These are phyloP conservation scores for Pezizomycotina sp. DNA, from an alignment of 2,329 filamentous ascomycete genomes.

Conservation along the genomic window DNA sequence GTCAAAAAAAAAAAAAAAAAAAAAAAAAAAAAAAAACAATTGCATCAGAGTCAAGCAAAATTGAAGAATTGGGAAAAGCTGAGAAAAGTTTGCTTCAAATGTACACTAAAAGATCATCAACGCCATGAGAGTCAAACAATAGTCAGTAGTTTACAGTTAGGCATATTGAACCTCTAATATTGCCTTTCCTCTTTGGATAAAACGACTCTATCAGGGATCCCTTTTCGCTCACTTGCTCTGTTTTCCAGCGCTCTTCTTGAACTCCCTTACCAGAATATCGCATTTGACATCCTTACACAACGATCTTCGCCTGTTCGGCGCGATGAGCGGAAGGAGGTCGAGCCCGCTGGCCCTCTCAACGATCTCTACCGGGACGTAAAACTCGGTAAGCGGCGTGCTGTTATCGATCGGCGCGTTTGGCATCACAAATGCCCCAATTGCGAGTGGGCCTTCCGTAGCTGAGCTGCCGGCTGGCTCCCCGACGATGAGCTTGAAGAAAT, in stretches of 20 bases:
- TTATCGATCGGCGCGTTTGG: constrained; percentile 84
- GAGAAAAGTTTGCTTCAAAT: not conserved
- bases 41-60: no score
- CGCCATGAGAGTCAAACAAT: not conserved
- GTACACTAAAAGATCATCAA: not conserved
- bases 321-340: constrained; percentile 73
- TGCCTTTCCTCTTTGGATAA: no score
- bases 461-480: constrained; percentile 46
- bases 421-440: constrained; percentile 82
- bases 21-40: no score
- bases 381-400: constrained; percentile 70
- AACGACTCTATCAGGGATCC: no score
- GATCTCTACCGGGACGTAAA: constrained; percentile 85
- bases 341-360: constrained; percentile 83
- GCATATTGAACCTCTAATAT: no score
- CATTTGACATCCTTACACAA: constrained; percentile 80
- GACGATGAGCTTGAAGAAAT: constrained; percentile 98
- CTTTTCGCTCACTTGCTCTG: constrained; percentile 1
- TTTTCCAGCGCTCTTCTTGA: constrained; percentile 32
- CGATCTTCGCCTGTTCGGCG: constrained; percentile 52
- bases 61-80: no score
- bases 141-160: not conserved
- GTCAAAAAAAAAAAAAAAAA: no score
- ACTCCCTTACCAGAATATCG: constrained; percentile 69
- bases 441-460: constrained; percentile 40